Base-by-base conservation (phyloP, 73 alveolate species). In the Paramecium bursaria region DNA sequence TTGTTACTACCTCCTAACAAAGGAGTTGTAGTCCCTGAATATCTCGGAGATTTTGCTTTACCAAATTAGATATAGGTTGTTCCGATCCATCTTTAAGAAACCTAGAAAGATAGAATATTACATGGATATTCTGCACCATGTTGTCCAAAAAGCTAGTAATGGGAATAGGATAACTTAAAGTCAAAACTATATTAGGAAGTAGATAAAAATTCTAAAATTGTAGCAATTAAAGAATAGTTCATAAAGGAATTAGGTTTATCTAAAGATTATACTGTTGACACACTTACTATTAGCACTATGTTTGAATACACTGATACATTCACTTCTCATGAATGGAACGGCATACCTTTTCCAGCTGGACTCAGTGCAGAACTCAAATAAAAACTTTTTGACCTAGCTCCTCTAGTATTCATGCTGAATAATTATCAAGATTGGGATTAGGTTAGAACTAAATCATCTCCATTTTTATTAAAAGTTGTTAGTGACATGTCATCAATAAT, bases 241-340 rank as follows among this genome's bases (percentile, higher is more conserved):
- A 13, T 44, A 39, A 22, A 53, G 50, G 82, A 33, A 52, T 9
- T 13, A 26, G 21, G 88, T n/a, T n/a, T n/a, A 60, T 15, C n/a
- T 13, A 15, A 11, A 52, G n/a, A n/a, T n/a, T n/a, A n/a, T n/a
- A n/a, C n/a, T n/a, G n/a, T n/a, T n/a, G n/a, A n/a, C n/a, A n/a
- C n/a, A 30, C 46, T 77, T 27, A 44, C 19, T 26, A 39, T 77
- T 52, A 15, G n/a, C 25, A 21, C 10, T 2, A 42, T 77, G 1
- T 22, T 44, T 31, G 52, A 53, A 77, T 53, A 50, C 44, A 51
- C 35, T 60, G 88, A 77, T 52, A 77, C 88, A 21, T 48, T 77
- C 33, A 39, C 33, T 42, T 35, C 82, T 9, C 44, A 44, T 15
- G 33, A 25, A 19, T 67, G 22, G 7, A 67, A 67, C 21, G 60